Conservation (phyloP, 345 rosid species). For the Ricinus communis region DNA sequence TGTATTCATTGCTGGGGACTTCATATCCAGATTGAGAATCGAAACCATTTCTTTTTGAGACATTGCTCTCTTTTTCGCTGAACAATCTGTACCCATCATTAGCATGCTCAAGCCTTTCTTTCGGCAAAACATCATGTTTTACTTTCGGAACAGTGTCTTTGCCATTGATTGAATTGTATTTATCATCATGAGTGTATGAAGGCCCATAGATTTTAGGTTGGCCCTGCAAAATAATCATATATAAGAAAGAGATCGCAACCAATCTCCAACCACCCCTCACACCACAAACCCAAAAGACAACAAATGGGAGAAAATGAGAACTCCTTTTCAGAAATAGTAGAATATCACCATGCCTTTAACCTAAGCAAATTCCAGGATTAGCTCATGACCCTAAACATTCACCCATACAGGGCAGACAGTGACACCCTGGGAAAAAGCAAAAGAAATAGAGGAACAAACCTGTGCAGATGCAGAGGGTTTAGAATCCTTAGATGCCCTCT, state of each 20-base stretch:
- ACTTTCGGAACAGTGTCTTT: slow-evolving; percentile 31
- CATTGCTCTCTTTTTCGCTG: slow-evolving; percentile 32
- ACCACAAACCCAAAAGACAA: not conserved
- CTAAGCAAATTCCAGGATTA: not conserved
- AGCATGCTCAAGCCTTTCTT: slow-evolving; percentile 24
- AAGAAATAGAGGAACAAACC: slow-evolving; percentile 41
- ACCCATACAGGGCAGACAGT: not conserved
- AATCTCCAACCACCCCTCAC: not conserved
- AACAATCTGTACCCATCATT: slow-evolving; percentile 30
- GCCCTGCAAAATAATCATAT: slow-evolving; percentile 44
- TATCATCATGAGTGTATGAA: slow-evolving; percentile 27
- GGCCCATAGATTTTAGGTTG: slow-evolving; percentile 36
- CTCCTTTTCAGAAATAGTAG: not conserved
- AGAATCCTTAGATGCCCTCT: slow-evolving; percentile 31
- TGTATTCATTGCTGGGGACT: slow-evolving; percentile 30
- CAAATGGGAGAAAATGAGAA: not conserved
- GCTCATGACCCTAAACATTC: not conserved
- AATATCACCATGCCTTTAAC: not conserved
- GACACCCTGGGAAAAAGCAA: not conserved
- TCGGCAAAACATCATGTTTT: slow-evolving; percentile 24
- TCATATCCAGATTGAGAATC: slow-evolving; percentile 35
- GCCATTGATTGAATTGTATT: slow-evolving; percentile 35
- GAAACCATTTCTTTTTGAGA: slow-evolving; percentile 26
- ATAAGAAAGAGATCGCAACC: slow-evolving; percentile 12
- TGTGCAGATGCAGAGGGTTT: slow-evolving; percentile 36